Evolutionary conservation across 129 eudicot genomes (phyloP).

Genomic region (Kitagawia praeruptora): DNA sequence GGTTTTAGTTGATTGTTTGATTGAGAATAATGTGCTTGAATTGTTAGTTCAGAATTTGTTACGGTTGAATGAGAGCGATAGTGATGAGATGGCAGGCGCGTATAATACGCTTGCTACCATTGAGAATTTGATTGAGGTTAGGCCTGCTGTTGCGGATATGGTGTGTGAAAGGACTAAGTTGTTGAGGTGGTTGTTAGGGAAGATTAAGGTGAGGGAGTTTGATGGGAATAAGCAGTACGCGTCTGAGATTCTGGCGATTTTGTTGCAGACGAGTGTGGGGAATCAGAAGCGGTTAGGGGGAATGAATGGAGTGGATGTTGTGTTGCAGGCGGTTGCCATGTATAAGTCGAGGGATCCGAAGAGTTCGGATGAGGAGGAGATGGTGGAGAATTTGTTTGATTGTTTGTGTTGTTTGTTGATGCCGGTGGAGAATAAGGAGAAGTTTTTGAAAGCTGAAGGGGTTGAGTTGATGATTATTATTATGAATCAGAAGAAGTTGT

Average conservation of each 20-base stretch:
- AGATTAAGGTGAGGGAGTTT: constrained; percentile 79
- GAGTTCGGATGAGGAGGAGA: constrained; percentile 92
- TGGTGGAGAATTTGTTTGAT: constrained; percentile 97
- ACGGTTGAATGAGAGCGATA: constrained; percentile 53
- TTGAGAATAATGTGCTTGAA: constrained; percentile 83
- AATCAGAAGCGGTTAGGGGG: constrained; percentile 91
- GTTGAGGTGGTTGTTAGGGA: constrained; percentile 77
- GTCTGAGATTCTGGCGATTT: constrained; percentile 81
- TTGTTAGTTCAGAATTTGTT: constrained; percentile 62
- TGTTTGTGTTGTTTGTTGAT: constrained; percentile 91
- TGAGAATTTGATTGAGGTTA: constrained; percentile 85
- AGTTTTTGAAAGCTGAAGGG: constrained; percentile 93
- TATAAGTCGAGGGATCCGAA: constrained; percentile 81
- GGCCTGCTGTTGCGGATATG: constrained; percentile 76
- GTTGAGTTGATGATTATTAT: constrained; percentile 95
- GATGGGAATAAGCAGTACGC: constrained; percentile 97
- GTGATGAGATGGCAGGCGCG: constrained; percentile 69
- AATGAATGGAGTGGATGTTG: constrained; percentile 91
- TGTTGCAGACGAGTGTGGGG: constrained; percentile 72
- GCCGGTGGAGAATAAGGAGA: constrained; percentile 98
- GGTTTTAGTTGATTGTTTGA: constrained; percentile 56
- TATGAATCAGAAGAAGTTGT: constrained; percentile 92
- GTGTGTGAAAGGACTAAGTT: constrained; percentile 88
- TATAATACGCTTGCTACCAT: constrained; percentile 59
- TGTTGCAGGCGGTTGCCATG: constrained; percentile 95